phyloP scores from a whole-genome alignment of 1,284 basidiomycete species.

The Irpex sp. region DNA sequence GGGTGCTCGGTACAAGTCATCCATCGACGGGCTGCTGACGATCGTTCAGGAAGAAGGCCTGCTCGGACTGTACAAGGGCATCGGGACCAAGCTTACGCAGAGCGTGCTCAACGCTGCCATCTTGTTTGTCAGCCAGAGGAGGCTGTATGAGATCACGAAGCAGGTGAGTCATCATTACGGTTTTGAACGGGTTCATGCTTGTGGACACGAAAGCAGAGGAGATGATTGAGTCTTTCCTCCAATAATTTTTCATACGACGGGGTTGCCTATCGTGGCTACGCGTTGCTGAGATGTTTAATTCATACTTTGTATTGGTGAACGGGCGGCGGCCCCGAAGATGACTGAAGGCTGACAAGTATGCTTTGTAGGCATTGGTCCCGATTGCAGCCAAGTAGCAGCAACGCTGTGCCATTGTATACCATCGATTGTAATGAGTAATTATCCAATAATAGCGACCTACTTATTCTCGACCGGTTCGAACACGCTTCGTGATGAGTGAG shows the following conservation, averaged over 20 bases:
- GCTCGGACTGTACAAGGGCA: conserved; percentile 80
- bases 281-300: background rate
- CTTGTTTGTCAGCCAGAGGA: conserved; percentile 80
- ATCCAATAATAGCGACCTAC: too few relatives aligned
- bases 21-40: conserved; percentile 64
- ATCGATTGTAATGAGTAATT: too few relatives aligned
- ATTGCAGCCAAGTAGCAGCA: background rate
- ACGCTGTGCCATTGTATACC: background rate
- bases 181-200: too few relatives aligned
- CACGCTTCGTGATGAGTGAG: too few relatives aligned
- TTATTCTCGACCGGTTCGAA: too few relatives aligned
- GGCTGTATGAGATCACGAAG: conserved; percentile 70
- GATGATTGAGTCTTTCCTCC: too few relatives aligned
- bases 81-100: conserved; percentile 83
- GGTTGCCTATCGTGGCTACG: too few relatives aligned
- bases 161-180: conserved; percentile 31
- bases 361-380: background rate
- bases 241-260: too few relatives aligned
- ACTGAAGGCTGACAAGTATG: background rate
- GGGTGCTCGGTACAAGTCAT: conserved; percentile 66
- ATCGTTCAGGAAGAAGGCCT: conserved; percentile 79
- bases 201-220: too few relatives aligned
- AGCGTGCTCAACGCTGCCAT: conserved; percentile 90
- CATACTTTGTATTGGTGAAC: background rate
- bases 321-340: background rate